phyloP scores from a whole-genome alignment of 2,329 filamentous ascomycete species.

The Colletotrichum sp. region DNA sequence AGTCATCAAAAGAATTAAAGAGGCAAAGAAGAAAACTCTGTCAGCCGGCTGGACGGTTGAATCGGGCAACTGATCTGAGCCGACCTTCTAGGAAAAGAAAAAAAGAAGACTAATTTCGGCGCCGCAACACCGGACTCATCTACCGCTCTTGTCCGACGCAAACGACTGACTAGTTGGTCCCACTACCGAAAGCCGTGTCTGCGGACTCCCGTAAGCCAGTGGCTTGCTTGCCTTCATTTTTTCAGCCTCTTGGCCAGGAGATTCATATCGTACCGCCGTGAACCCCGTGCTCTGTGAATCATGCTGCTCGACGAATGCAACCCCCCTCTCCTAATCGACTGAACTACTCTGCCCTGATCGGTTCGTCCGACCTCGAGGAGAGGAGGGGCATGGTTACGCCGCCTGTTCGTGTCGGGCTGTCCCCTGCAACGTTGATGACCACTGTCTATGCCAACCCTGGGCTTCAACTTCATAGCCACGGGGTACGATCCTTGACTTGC shows the following conservation, averaged over 20 bases:
- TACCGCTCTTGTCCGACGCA: background rate
- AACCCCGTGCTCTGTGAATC: background rate
- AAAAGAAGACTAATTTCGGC: background rate
- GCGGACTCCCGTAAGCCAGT: slow-evolving; percentile 7
- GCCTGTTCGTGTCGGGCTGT: background rate
- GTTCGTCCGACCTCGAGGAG: slow-evolving; percentile 10
- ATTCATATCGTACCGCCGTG: background rate
- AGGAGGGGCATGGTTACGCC: background rate
- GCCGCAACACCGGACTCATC: background rate
- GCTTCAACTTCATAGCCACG: background rate
- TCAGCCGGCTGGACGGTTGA: background rate
- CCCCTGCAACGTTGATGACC: background rate
- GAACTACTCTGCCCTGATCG: background rate
- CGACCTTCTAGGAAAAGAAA: slow-evolving; percentile 1
- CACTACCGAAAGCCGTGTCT: background rate
- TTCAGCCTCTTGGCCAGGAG: background rate
- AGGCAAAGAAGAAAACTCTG: background rate
- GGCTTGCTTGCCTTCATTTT: background rate
- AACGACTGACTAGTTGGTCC: background rate
- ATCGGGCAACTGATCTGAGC: background rate
- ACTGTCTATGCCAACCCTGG: background rate
- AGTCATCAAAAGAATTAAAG: background rate
- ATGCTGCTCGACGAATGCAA: background rate
- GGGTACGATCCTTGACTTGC: background rate
- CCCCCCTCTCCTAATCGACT: background rate